Base-by-base conservation (phyloP, 2,329 filamentous ascomycete species). In the Microdochium bolleyi region DNA sequence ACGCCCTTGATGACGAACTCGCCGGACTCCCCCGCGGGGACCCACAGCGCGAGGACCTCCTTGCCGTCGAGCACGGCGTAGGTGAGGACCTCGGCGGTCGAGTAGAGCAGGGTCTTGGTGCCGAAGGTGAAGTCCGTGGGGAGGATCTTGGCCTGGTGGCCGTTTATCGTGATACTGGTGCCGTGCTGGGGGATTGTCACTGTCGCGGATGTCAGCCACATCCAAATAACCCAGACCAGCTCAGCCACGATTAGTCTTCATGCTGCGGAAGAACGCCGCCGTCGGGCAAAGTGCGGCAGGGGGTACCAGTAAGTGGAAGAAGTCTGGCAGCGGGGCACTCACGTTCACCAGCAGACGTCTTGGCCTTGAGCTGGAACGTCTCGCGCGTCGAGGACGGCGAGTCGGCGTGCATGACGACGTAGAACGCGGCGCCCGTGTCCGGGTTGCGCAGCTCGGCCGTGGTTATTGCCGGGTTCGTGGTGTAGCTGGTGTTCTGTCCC, bases 21-120 rank as follows among this genome's bases (percentile, higher is more conserved):
- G 55, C 88, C 83, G 1, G 71, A 69, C 59, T 89, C 85, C 14
- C 74, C 73, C 0, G 76, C 71, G 0, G 80, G 83, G 2, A 82
- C 82, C 57, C 88, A 89, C 2, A 89, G 67, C 1, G 89, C 66
- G 2, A 88, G 55, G 16, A 54, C 58, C 49, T 60, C 61, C 24
- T 55, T 41, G 3, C 48, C 85, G 80, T 84, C n/a, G 54, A 24
- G n/a, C 16, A 24, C 21, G 16, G 41, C 41, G 19, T 46, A 87
- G 0, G 84, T 87, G 56, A 84, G 82, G 24, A 89, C 78, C 60
- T 89, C 85, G 0, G 83, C 83, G 2, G 85, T 85, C 0, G 82
- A 87, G 66, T 88, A 89, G 1, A 87, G 64, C 16, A 89, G 61
- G 1, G 72, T 78, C 4, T 72, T 67, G n/a, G 77, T 75, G 0